Base-by-base conservation (phyloP, 768 basidiomycete species). In the Lactifluus subvellereus region DNA sequence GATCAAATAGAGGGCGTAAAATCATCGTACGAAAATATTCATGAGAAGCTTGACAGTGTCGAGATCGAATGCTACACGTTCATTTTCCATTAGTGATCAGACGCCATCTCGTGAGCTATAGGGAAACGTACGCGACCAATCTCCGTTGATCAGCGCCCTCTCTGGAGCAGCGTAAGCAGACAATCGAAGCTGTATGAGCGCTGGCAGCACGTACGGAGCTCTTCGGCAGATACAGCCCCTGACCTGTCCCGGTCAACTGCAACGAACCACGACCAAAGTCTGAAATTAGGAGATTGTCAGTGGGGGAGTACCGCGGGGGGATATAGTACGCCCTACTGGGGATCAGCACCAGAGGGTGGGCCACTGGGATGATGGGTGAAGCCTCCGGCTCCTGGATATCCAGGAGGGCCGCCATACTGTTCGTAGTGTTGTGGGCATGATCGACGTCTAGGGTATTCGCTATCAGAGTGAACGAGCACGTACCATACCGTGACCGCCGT, bases 41-140 rank as follows among this genome's bases (percentile, higher is more conserved):
- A 94, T 91, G 65, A 92, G 77, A 38, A 92, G 79, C 77, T 90
- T 91, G 72, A 92, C 87, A 30, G 91, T 93, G 69, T 92, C 91
- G 59, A 89, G 76, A 75, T 92, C 91, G 69, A 93, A 93, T 6
- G 86, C 89, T 90, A 58, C 8, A 42, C 43, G 58, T 13, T 32
- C 37, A 30, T 37, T 27, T 10, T 52, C 8, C 18, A 27, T 32
- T 33, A 48, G 53, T 6, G 47, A 53, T 13, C 33, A 40, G 27
- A 16, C 27, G 45, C 35, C 14, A 35, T 20, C 32, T 22, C 22
- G 14, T 10, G 8, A 43, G 37, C 33, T 8, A 30, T n/a, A 50
- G 32, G 11, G 57, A 8, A 13, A 78, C 90, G 73, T 67, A 91
- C 90, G 83, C 67, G 80, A 81, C 88, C 88, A 91, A 70, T 93